phyloP scores from a whole-genome alignment of 2,329 filamentous ascomycete species.

The Domatiomyces globalis region DNA sequence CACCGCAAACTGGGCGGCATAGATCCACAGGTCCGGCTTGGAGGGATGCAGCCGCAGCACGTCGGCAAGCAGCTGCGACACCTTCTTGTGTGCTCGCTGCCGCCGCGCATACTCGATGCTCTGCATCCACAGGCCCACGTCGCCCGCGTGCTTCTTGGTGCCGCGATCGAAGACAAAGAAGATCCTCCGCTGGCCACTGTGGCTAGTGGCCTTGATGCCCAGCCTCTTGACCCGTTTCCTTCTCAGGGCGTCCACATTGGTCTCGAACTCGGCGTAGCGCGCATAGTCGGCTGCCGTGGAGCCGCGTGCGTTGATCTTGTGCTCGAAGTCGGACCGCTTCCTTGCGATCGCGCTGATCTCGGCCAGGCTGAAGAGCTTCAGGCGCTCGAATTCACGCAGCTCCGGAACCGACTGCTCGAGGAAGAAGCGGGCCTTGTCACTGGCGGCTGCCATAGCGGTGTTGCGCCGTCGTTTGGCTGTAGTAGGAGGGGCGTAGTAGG shows the following conservation, averaged over 20 bases:
- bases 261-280: slow-evolving; percentile 62
- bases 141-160: slow-evolving; percentile 69
- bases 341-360: slow-evolving; percentile 80
- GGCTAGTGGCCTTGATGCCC: slow-evolving; percentile 51
- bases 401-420: slow-evolving; percentile 86
- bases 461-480: background rate
- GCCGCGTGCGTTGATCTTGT: slow-evolving; percentile 71
- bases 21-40: slow-evolving; percentile 71
- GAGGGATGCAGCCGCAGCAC: slow-evolving; percentile 75
- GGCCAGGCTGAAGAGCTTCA: slow-evolving; percentile 77
- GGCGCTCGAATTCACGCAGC: slow-evolving; percentile 80
- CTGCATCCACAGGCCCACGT: slow-evolving; percentile 70
- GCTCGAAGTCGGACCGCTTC: slow-evolving; percentile 87
- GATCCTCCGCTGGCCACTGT: slow-evolving; percentile 65
- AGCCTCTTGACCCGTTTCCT: slow-evolving; percentile 71
- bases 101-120: slow-evolving; percentile 71
- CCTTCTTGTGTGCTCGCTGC: slow-evolving; percentile 48
- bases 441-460: slow-evolving; percentile 58
- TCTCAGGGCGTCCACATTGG: slow-evolving; percentile 57
- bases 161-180: slow-evolving; percentile 82
- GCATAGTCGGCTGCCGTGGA: slow-evolving; percentile 65
- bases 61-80: slow-evolving; percentile 46
- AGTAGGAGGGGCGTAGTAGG: background rate
- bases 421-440: slow-evolving; percentile 90
- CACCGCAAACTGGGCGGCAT: slow-evolving; percentile 62